Evolutionary conservation across 176 grass and related monocot species (phyloP), one percentile per base, ranked within the genome.

Genomic region (Dactylis glomerata): DNA sequence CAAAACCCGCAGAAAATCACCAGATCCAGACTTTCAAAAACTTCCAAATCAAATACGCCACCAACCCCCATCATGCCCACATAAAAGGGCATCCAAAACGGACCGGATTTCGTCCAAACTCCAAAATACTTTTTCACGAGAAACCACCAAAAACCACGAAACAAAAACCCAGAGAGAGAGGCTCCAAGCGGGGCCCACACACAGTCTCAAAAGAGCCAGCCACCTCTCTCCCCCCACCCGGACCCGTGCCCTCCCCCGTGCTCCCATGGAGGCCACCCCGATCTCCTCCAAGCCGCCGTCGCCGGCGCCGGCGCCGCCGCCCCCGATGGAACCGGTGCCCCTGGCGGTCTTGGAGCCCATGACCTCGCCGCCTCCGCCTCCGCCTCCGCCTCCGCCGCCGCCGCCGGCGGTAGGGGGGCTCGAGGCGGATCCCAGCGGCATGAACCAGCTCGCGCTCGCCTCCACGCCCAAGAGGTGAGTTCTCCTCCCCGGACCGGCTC

Each of bases 181-280:
- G 38, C 50, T 22, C 28, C 11, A 12, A 22, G 11, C 6, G 5
- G 81, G 83, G 20, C 79, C 88, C 80, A 82, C 44, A 2, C 3
- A 17, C 84, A 82, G 63, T 83, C 73, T 86, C 44, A 83, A 86
- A 80, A 87, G 47, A 47, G 57, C 71, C 61, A 27, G 70, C 70
- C 70, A 49, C 69, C 71, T 32, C 71, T 45, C 44, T 49, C 50
- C 76, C 58, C 78, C 27, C 40, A 20, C 56, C 47, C 57, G 80
- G 84, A 83, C 74, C 88, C 88, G 79, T 56, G 55, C 81, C 73
- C 82, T 11, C 81, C 61, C 28, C 14, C 87, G 72, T 42, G 52
- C 75, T 49, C 34, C 75, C 47, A 90, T 90, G 88, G 88, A 90
- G 67, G 84, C 84, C 84, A 83, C 88, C 88, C 88, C 88, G 88